Percentiles rank a stretch among this genome's conserved stretches.
Evolutionary conservation across 345 rosid genomes (phyloP).

Genomic region (Linum tenue): DNA sequence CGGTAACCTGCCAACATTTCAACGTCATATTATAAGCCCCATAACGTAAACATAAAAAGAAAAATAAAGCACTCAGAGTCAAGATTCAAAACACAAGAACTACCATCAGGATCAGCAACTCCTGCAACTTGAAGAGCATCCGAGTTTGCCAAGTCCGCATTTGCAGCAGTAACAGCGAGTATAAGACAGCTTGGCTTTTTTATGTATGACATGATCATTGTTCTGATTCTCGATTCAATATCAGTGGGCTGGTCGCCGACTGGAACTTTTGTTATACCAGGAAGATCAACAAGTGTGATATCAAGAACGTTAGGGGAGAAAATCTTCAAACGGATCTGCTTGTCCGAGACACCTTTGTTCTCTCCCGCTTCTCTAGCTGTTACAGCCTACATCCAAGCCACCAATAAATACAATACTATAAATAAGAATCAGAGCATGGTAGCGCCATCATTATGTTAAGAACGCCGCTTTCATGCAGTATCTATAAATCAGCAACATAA

Average conservation of each 20-base stretch:
- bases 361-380: conserved; percentile 3
- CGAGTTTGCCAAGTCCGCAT: conserved; percentile 1
- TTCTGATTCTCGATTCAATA: conserved; percentile 4
- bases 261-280: conserved; percentile 1
- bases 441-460: not conserved
- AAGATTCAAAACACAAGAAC: not conserved
- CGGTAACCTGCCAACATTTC: conserved; percentile 39
- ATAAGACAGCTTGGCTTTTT: conserved; percentile 6
- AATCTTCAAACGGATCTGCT: conserved; percentile 7
- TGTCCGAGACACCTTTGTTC: conserved; percentile 7
- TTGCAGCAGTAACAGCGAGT: not conserved
- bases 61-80: not conserved
- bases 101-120: conserved; percentile 5
- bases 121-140: conserved; percentile 7
- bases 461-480: not conserved
- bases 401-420: no score
- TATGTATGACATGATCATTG: not conserved
- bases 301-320: conserved; percentile 5
- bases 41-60: not conserved
- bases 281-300: conserved; percentile 4
- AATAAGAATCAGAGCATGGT: not conserved
- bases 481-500: not conserved
- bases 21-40: not conserved
- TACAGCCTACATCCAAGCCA: not conserved
- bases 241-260: conserved; percentile 4